Evolutionary conservation across 768 basidiomycete species (phyloP).

Genomic region (Auricularia sp.): DNA sequence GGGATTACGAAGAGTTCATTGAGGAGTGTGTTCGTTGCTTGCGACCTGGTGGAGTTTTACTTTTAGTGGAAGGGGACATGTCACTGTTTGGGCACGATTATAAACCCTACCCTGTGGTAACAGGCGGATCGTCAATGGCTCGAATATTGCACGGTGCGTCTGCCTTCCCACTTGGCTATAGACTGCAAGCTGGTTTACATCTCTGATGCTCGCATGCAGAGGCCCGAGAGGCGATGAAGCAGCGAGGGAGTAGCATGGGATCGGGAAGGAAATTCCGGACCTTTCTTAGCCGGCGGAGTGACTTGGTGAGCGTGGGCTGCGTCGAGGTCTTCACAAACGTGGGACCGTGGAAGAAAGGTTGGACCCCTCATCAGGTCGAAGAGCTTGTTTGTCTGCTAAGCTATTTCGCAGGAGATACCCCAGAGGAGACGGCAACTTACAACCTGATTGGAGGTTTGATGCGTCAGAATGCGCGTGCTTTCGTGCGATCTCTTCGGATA

Average conservation of each 20-base stretch:
- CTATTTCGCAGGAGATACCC: background rate
- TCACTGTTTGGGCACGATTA: constrained; percentile 21
- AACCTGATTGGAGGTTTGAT: constrained; percentile 9
- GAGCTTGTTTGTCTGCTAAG: background rate
- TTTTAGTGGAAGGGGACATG: constrained; percentile 25
- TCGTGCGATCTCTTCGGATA: constrained; percentile 21
- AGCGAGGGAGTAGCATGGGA: background rate
- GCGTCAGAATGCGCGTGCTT: constrained; percentile 16
- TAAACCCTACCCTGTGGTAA: constrained; percentile 15
- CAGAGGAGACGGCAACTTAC: background rate
- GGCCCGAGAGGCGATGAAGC: constrained; percentile 9
- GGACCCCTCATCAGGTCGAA: background rate
- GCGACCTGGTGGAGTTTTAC: constrained; percentile 22
- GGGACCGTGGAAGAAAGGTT: constrained; percentile 23
- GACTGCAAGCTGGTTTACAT: constrained; percentile 4
- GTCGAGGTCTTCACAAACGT: constrained; percentile 23
- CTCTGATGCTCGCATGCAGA: constrained; percentile 16
- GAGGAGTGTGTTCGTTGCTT: constrained; percentile 19
- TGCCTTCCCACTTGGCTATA: constrained; percentile 6
- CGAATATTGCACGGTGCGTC: constrained; percentile 23
- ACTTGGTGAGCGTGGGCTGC: constrained; percentile 21
- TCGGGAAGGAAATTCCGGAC: constrained; percentile 8
- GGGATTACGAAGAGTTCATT: constrained; percentile 20
- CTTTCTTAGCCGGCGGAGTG: constrained; percentile 18
- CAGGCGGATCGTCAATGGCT: constrained; percentile 17